Conservation (phyloP, 306 rosid species). For the Begonia masoniana region DNA sequence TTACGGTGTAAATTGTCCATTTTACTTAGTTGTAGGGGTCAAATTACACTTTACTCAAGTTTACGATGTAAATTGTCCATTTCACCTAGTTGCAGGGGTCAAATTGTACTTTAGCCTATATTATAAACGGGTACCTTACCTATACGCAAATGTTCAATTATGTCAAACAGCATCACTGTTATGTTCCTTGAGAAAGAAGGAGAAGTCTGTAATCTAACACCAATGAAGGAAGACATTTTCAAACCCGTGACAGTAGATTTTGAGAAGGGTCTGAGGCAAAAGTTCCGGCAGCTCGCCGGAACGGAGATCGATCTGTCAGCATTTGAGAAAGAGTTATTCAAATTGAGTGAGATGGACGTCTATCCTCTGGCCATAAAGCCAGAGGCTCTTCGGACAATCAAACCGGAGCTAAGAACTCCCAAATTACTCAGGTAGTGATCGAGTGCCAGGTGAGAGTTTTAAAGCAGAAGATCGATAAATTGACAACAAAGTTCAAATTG, state of each 20-base stretch:
- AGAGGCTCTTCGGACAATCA: conserved; percentile 37
- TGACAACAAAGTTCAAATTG: no score
- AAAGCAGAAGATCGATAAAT: conserved; percentile 38
- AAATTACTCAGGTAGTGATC: conserved; percentile 82
- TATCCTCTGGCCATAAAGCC: conserved; percentile 86
- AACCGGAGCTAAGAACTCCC: conserved; percentile 48
- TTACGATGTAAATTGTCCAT: no score
- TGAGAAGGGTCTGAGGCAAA: conserved; percentile 87
- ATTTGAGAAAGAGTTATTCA: conserved; percentile 59
- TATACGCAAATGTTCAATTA: no score
- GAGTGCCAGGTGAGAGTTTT: conserved; percentile 62
- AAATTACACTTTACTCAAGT: no score
- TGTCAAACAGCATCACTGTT: conserved; percentile 53
- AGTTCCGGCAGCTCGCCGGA: conserved; percentile 68
- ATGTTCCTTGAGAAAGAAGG: conserved; percentile 91
- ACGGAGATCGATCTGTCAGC: conserved; percentile 61
- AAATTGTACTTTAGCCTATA: no score
- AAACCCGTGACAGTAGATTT: conserved; percentile 59
- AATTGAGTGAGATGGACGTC: conserved; percentile 38
- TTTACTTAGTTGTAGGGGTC: no score
- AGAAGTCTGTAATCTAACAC: conserved; percentile 51
- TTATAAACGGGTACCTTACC: no score
- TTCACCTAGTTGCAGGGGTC: no score
- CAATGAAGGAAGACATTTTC: conserved; percentile 42
- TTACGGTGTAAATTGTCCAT: no score